Evolutionary conservation across 192 early-diverging fungal genomes (phyloP).

Genomic region (Dissophora globulifera): DNA sequence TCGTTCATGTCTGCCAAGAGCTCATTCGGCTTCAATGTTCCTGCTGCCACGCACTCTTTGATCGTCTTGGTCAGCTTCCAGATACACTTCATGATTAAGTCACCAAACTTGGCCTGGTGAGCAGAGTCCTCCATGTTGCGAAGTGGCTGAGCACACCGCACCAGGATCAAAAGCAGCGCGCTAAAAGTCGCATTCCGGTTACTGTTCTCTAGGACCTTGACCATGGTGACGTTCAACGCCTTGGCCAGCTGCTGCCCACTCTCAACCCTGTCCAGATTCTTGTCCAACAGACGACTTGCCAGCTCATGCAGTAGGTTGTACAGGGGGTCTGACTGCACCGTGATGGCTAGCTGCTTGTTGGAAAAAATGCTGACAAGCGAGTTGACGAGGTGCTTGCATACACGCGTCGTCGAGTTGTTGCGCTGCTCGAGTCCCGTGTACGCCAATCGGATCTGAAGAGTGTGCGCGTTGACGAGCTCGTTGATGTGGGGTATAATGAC

Average conservation of each 20-base stretch:
- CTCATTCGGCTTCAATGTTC: slow-evolving; percentile 69
- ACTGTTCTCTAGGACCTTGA: slow-evolving; percentile 90
- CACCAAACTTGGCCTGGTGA: slow-evolving; percentile 77
- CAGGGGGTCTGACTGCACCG: slow-evolving; percentile 72
- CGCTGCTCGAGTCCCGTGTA: slow-evolving; percentile 68
- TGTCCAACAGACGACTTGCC: slow-evolving; percentile 83
- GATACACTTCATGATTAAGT: slow-evolving; percentile 95
- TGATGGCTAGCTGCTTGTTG: slow-evolving; percentile 70
- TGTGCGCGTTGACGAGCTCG: slow-evolving; percentile 75
- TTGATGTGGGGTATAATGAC: slow-evolving; percentile 69
- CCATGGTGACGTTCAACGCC: slow-evolving; percentile 88
- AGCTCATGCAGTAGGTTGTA: slow-evolving; percentile 80
- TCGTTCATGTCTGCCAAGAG: slow-evolving; percentile 82
- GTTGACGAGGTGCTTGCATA: slow-evolving; percentile 86
- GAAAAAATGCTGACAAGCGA: slow-evolving; percentile 83
- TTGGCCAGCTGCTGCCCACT: slow-evolving; percentile 68
- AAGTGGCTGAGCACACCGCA: slow-evolving; percentile 65
- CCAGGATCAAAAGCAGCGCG: slow-evolving; percentile 79
- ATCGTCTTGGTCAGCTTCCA: slow-evolving; percentile 96
- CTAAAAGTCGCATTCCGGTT: slow-evolving; percentile 78
- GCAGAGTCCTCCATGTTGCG: slow-evolving; percentile 60
- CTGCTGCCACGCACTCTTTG: slow-evolving; percentile 70
- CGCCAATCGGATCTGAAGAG: slow-evolving; percentile 78
- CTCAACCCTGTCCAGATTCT: slow-evolving; percentile 69
- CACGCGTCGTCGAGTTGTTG: slow-evolving; percentile 61